These are phyloP conservation scores for Suillus subalutaceus DNA, from an alignment of 768 basidiomycete genomes.

Conservation along the genomic window DNA sequence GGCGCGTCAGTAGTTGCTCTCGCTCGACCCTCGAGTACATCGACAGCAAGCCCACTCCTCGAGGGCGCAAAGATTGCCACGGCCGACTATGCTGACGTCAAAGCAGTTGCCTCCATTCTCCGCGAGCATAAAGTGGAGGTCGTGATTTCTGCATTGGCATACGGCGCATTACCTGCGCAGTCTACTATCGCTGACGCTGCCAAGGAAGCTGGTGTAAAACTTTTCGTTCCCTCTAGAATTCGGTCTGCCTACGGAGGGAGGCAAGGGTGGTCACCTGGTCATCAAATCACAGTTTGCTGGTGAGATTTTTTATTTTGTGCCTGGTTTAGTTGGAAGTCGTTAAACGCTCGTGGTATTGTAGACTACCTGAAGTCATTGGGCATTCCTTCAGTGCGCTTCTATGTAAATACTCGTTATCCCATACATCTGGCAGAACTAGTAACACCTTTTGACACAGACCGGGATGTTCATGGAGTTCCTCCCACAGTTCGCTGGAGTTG, in stretches of 20 bases:
- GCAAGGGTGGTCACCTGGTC: slow-evolving; percentile 26
- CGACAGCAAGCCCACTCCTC: slow-evolving; percentile 23
- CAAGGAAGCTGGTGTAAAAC: slow-evolving; percentile 37
- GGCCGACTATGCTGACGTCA: slow-evolving; percentile 32
- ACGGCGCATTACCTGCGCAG: slow-evolving; percentile 29
- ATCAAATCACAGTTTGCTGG: slow-evolving; percentile 34
- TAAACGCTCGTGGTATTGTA: slow-evolving; percentile 11
- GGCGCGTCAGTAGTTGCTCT: slow-evolving; percentile 31
- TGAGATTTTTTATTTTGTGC: slow-evolving; percentile 13
- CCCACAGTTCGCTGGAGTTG: slow-evolving; percentile 31
- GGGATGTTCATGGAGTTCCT: slow-evolving; percentile 38
- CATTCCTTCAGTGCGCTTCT: slow-evolving; percentile 34
- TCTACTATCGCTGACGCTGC: slow-evolving; percentile 37
- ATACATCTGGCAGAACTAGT: neutral
- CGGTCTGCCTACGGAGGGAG: slow-evolving; percentile 38
- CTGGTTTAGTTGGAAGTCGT: neutral
- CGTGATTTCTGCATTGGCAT: slow-evolving; percentile 36
- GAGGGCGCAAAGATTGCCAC: slow-evolving; percentile 28
- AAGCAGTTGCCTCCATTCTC: slow-evolving; percentile 29
- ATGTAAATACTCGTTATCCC: slow-evolving; percentile 24
- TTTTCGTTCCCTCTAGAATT: slow-evolving; percentile 45
- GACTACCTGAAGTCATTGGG: slow-evolving; percentile 33
- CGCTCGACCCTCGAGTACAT: slow-evolving; percentile 24
- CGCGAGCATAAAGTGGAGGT: slow-evolving; percentile 37
- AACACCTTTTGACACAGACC: slow-evolving; percentile 25